Base-by-base conservation (phyloP, 495 filamentous ascomycete genomes). In the Beverwykella pulmonaria region DNA sequence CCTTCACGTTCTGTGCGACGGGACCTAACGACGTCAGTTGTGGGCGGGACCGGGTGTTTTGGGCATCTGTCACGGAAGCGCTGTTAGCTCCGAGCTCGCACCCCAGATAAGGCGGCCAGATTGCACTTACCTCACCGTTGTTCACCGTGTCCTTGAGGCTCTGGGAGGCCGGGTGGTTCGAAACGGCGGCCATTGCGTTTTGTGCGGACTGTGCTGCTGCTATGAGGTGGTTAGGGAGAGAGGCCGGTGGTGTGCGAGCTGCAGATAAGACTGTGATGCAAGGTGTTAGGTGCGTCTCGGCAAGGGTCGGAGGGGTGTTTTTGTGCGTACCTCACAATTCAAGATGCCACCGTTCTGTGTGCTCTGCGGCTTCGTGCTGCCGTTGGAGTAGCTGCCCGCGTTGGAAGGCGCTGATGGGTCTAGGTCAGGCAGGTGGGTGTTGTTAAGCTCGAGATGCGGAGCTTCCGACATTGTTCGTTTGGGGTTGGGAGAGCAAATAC, bases 1-100 rank as follows among this genome's bases (percentile, higher is more conserved):
- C 82, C 77, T 89, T 90, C 76, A 92, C 83, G 70, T 86, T 90
- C 76, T 92, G 84, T 60, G 88, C 90, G 54, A 94, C 80, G 32
- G 92, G 89, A 60, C 89, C 92, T 92, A 71, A 47, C 53, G 53
- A 44, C 50, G 53, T 69, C 29, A 70, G 59, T 55, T 47, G 65
- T 41, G 30, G 23, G 26, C n/a, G 29, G 34, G 12, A 34, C 49
- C 12, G 59, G 41, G 53, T 27, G 32, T 63, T 53, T 53, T 60
- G 47, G 61, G 46, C 34, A 41, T 27, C 59, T 65, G 52, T 66
- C 60, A 60, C 54, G 63, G 54, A 49, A 63, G 58, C 57, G 49
- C 44, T 22, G 58, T 70, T 63, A 70, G 68, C 63, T 61, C 53
- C 27, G 3, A 29, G 17, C 20, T 32, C 23, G 17, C 19, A 23